Base-by-base conservation (phyloP, 306 rosid genomes). In the Lagenaria siceraria region DNA sequence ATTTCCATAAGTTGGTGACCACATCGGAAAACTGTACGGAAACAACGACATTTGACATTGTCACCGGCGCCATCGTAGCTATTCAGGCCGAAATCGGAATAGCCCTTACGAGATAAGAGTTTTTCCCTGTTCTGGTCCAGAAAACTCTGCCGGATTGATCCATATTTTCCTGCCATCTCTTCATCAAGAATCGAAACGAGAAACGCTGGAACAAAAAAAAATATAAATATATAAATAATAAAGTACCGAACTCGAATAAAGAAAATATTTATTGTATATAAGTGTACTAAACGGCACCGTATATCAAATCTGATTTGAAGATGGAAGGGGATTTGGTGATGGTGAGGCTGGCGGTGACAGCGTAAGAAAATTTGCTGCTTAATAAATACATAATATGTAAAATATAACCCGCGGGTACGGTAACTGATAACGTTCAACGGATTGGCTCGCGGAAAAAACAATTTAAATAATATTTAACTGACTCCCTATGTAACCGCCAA, bases 121-220 rank as follows among this genome's bases (percentile, higher is more conserved):
- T 84, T 83, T 55, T 90, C 97, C 77, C 80, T 89, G 85, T 87
- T 82, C 25, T 66, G 88, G 72, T 93, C 92, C 11, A 70, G 56
- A 19, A 93, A 83, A 75, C 91, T 93, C 38, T 84, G 90, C 66
- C 90, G 79, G 13, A 86, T 78, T 0, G 92, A 85, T 31, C 94
- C 98, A 6, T 78, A 65, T 66, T 55, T 87, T 38, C 81, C 72
- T 4, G 83, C 62, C 89, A 81, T 81, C 78, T 43, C 42, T 61
- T 75, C 52, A 55, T 75, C n/a, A n/a, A n/a, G n/a, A n/a, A n/a
- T n/a, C n/a, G n/a, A n/a, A n/a, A 22, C 21, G 5, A 15, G 9
- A 4, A n/a, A 27, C 42, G 2, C 68, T 7, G 3, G 33, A n/a
- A 18, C 0, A 56, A 25, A 22, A 24, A 46, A 11, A 0, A 9